phyloP scores from a whole-genome alignment of 2,329 filamentous ascomycete species.

The Drechslerella coelobrocha region DNA sequence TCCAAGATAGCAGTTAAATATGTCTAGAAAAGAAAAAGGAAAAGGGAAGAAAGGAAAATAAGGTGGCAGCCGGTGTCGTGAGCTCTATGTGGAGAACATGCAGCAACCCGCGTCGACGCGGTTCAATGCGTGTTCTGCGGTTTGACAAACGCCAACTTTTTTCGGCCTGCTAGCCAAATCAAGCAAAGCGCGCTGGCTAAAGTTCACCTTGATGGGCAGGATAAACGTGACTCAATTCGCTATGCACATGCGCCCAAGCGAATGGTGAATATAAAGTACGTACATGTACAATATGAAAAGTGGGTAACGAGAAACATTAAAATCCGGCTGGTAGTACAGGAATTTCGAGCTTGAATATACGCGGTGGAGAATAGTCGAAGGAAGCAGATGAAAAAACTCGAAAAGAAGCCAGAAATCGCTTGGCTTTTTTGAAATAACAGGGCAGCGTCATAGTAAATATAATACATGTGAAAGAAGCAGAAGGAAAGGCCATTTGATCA shows the following conservation, averaged over 20 bases:
- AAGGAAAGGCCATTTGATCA: no score
- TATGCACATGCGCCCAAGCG: neutral
- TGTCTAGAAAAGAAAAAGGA: slow-evolving; percentile 7
- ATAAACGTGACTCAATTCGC: neutral
- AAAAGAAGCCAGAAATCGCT: no score
- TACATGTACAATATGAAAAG: no score
- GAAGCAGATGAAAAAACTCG: no score
- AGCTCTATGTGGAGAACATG: neutral
- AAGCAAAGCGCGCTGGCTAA: neutral
- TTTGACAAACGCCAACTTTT: neutral
- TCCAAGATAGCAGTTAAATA: slow-evolving; percentile 12
- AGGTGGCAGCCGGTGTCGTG: neutral
- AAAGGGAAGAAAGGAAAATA: slow-evolving; percentile 10
- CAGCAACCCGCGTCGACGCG: neutral
- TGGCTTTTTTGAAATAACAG: no score
- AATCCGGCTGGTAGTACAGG: no score
- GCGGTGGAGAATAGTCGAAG: no score
- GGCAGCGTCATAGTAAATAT: no score
- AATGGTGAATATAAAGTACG: neutral
- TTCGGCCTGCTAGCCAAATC: neutral
- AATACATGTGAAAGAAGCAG: no score
- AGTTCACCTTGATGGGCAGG: neutral
- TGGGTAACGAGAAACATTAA: no score
- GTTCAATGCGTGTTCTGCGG: neutral
- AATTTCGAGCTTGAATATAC: no score